Evolutionary conservation across 2,329 filamentous ascomycete genomes (phyloP).

Genomic region (Elsinoe arachidis): DNA sequence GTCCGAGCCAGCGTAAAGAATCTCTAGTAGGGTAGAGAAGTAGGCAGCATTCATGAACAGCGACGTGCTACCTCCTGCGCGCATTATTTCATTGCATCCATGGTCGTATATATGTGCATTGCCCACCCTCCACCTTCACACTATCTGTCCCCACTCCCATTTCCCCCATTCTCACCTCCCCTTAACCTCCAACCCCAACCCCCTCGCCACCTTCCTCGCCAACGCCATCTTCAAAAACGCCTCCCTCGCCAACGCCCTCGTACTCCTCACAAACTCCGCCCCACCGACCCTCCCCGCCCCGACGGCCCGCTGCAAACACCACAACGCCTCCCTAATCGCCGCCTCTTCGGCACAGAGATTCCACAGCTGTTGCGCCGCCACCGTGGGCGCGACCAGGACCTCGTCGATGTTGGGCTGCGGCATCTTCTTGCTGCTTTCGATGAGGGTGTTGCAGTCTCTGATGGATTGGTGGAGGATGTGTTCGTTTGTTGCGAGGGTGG

Average conservation of each 20-base stretch:
- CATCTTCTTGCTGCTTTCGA: constrained; percentile 61
- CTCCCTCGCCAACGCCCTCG: constrained; percentile 64
- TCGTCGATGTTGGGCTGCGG: constrained; percentile 75
- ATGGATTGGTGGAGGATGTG: constrained; percentile 69
- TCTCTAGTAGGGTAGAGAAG: background rate
- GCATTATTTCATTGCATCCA: background rate
- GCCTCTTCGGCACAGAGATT: constrained; percentile 80
- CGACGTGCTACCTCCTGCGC: background rate
- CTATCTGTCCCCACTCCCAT: background rate
- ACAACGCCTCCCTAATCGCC: constrained; percentile 77
- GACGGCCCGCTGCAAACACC: constrained; percentile 66
- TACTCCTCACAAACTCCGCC: constrained; percentile 67
- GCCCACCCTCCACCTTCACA: background rate
- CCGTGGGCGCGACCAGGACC: constrained; percentile 82
- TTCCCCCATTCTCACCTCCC: background rate
- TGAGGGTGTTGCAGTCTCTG: constrained; percentile 66
- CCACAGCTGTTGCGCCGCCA: constrained; percentile 90
- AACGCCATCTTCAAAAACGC: constrained; percentile 79
- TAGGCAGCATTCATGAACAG: background rate
- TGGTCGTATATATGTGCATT: background rate
- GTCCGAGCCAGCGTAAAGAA: constrained; percentile 58
- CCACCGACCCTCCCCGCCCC: constrained; percentile 63
- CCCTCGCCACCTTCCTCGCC: constrained; percentile 64
- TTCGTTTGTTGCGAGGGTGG: constrained; percentile 67
- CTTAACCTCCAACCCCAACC: constrained; percentile 55